These are phyloP conservation scores for Metschnikowia gelsemii DNA, from an alignment of 805 yeast genomes.

Conservation along the genomic window DNA sequence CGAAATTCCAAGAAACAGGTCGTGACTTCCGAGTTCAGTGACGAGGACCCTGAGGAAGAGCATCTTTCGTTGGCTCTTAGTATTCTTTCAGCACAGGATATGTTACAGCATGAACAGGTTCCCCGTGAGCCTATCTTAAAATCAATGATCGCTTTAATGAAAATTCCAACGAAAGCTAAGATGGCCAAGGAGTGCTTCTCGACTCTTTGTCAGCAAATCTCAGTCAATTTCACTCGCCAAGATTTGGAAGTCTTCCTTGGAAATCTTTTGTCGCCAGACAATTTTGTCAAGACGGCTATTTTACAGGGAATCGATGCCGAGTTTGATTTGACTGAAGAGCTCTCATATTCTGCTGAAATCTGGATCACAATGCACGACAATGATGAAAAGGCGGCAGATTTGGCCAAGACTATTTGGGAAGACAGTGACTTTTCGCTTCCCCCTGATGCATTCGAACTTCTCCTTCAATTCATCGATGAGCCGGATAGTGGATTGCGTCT, in stretches of 20 bases:
- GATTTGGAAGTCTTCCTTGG: constrained; percentile 63
- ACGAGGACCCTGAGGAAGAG: constrained; percentile 88
- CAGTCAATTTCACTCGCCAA: constrained; percentile 52
- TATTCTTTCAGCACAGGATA: constrained; percentile 64
- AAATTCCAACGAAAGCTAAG: constrained; percentile 75
- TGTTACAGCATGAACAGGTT: constrained; percentile 61
- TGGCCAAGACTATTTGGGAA: constrained; percentile 83
- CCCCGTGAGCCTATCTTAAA: constrained; percentile 67
- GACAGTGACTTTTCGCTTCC: constrained; percentile 62
- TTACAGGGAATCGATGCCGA: constrained; percentile 86
- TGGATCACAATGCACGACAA: constrained; percentile 79
- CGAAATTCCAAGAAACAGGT: constrained; percentile 50
- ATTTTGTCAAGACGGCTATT: constrained; percentile 73
- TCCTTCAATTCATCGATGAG: constrained; percentile 52
- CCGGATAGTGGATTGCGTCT: constrained; percentile 66
- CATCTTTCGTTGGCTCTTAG: constrained; percentile 75
- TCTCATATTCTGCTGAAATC: constrained; percentile 60
- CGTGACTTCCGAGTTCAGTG: constrained; percentile 65
- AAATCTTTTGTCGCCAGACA: constrained; percentile 57
- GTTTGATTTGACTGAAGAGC: constrained; percentile 54
- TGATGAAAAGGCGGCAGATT: constrained; percentile 55
- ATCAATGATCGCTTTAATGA: constrained; percentile 64
- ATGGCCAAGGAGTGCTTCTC: constrained; percentile 79
- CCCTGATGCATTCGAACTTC: constrained; percentile 42
- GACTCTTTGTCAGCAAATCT: constrained; percentile 72